A percentile compares a stretch with the other conserved stretches of the same genome.
These are phyloP conservation scores for Exutisphaerella laricina DNA, from an alignment of 2,329 filamentous ascomycete genomes.

Conservation along the genomic window DNA sequence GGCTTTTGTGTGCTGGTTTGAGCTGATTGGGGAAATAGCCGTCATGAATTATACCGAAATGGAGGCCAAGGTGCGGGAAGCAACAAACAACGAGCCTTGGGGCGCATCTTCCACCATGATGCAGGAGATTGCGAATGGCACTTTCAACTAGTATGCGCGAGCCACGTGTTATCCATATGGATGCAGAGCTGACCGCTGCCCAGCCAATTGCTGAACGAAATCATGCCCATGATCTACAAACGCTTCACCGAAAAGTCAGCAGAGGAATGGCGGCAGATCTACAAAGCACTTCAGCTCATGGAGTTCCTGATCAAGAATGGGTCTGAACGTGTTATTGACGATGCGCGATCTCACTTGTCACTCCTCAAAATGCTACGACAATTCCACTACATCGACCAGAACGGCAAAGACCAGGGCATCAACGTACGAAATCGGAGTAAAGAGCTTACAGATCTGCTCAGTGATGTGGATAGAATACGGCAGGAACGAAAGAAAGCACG, in stretches of 20 bases:
- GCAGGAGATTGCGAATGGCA: slow-evolving; percentile 98
- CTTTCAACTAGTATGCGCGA: slow-evolving; percentile 83
- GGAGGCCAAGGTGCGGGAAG: slow-evolving; percentile 83
- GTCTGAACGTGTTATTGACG: slow-evolving; percentile 94
- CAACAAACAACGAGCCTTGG: slow-evolving; percentile 99
- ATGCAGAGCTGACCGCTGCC: slow-evolving; percentile 6
- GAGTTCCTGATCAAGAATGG: slow-evolving; percentile 98
- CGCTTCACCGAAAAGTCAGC: slow-evolving; percentile 97
- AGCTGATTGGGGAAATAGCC: slow-evolving; percentile 47
- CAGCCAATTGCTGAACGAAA: slow-evolving; percentile 95
- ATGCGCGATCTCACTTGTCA: slow-evolving; percentile 89
- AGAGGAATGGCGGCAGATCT: slow-evolving; percentile 98
- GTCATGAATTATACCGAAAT: slow-evolving; percentile 99
- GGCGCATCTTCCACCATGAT: slow-evolving; percentile 76
- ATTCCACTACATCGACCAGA: slow-evolving; percentile 93
- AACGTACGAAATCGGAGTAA: slow-evolving; percentile 97
- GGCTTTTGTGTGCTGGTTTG: not conserved
- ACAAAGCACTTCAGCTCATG: slow-evolving; percentile 90
- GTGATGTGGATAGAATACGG: slow-evolving; percentile 82
- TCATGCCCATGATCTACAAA: slow-evolving; percentile 99
- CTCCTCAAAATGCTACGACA: slow-evolving; percentile 97
- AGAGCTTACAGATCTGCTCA: slow-evolving; percentile 86
- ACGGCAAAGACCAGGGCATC: slow-evolving; percentile 96
- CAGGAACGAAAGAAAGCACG: slow-evolving; percentile 79
- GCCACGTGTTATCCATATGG: not conserved